These are phyloP conservation scores for Chlorella vulgaris DNA, from an alignment of 139 green algal genomes.

Conservation along the genomic window DNA sequence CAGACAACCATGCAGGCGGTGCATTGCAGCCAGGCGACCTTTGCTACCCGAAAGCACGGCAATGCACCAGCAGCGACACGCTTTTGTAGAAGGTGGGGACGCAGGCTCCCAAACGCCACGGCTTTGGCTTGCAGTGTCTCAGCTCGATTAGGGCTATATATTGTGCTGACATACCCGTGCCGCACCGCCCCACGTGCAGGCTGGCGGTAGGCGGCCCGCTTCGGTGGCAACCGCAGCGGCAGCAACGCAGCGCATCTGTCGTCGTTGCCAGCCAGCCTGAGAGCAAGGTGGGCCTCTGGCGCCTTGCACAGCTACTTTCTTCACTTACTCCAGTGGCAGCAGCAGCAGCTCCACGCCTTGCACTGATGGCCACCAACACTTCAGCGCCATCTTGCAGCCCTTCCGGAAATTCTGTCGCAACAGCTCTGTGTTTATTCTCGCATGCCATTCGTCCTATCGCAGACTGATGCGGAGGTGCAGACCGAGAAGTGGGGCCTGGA, in stretches of 20 bases:
- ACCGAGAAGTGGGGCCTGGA: conserved; percentile 94
- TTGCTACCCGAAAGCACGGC: not conserved
- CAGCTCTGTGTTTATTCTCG: not conserved
- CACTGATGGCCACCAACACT: too few relatives aligned
- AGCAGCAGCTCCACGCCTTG: too few relatives aligned
- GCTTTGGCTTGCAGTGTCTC: not conserved
- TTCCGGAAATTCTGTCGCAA: not conserved
- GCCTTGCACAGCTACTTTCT: not conserved
- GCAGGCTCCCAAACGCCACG: not conserved
- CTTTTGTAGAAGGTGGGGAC: not conserved
- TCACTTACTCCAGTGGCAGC: not conserved
- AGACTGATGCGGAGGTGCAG: conserved; percentile 46
- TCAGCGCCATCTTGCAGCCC: too few relatives aligned
- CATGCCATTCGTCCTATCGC: not conserved
- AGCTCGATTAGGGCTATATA: too few relatives aligned
- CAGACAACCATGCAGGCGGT: too few relatives aligned
- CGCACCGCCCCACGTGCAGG: too few relatives aligned
- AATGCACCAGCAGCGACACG: not conserved
- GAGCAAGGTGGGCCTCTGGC: not conserved
- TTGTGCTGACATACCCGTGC: too few relatives aligned
- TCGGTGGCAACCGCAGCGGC: conserved; percentile 4
- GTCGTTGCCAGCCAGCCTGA: conserved; percentile 9
- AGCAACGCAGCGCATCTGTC: not conserved
- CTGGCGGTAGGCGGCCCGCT: not conserved
- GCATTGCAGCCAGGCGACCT: not conserved